Base-by-base conservation (phyloP, 2,329 filamentous ascomycete species). In the Claviceps sp. region DNA sequence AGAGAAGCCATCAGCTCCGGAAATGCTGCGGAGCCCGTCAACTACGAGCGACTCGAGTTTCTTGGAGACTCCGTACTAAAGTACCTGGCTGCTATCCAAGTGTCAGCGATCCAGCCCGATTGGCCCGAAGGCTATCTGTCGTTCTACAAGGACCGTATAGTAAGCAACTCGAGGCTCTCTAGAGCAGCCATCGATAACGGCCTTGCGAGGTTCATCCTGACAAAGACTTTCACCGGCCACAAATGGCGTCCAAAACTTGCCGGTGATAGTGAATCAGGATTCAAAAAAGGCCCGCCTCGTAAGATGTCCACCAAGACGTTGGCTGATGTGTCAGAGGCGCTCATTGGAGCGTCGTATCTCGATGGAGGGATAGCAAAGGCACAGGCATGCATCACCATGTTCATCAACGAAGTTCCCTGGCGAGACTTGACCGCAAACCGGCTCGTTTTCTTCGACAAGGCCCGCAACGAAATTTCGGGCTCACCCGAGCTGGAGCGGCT, bases 21-120 rank as follows among this genome's bases (percentile, higher is more conserved):
- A 0, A 73, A 72, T 1, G 81, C 87, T 0, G 62, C 66, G 2
- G 80, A 82, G 47, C 64, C 69, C 1, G 75, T 73, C 0, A 77
- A 95, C 57, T 96, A 96, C 62, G 85, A 97, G 60, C 75, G 85
- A 2, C 71, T 95, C 0, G 93, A 97, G 63, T 94, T 94, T 58
- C 70, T 96, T 0, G 93, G 93, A 0, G 91, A 97, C 60, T 82
- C 81, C 0, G 73, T 95, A 1, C 72, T 97, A 40, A 97, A 97
- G 61, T 78, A 84, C 52, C 80, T 79, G 47, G 75, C 85, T 0
- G 80, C 82, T 0, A 64, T 88, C 1, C 83, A 89, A 52, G 72
- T 90, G 3, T 70, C 72, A 18, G 72, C 74, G 0, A 65, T 73
- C 22, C 62, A 89, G 54, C 77, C 78, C 0, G 67, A 74, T 4